Evolutionary conservation across 169 alveolate species (phyloP), one percentile per base, ranked within the genome.

Genomic region (Amoebophrya sp.): DNA sequence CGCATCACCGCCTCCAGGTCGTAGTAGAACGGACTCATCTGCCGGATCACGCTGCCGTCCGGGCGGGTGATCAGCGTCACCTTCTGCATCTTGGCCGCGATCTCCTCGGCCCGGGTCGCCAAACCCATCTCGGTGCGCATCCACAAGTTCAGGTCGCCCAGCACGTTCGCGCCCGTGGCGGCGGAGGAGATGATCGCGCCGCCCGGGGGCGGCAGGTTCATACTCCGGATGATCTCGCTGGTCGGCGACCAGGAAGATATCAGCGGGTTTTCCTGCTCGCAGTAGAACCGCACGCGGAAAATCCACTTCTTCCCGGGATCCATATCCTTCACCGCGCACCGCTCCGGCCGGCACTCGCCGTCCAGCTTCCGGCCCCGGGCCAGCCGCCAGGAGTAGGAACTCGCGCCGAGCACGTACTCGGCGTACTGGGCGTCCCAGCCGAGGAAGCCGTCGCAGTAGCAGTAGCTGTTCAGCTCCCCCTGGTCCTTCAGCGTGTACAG

Each of bases 141-240:
- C 83, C 83, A 66, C 32, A 66, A 12, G 32, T 25, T 66, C 35
- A 66, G 35, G 35, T 66, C 83, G 35, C 83, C 83, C 83, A 66
- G 35, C 29, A 66, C 83, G 35, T 66, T 66, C 32, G 12, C 32
- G 32, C 35, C 83, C 7, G 32, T n/a, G 7, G 83, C 83, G 35
- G 18, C 83, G 10, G 12, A 25, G 35, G 83, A 0, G 35, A n/a
- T 0, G 35, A 18, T 66, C 38, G 18, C 1, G 35, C 32, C 32
- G 35, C 83, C 83, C 35, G 83, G 32, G 32, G 83, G 83, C 83
- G 83, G 83, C 83, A 66, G 83, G 83, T 66, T 66, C 83, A 66
- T 66, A 2, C 32, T 7, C 29, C 83, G 83, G 35, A 66, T 66
- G 83, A 66, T 66, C 83, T 25, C 83, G 10, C 12, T 12, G 39